These are phyloP conservation scores for Alloteropsis semialata DNA, from an alignment of 176 grass and related monocot genomes.

Conservation along the genomic window DNA sequence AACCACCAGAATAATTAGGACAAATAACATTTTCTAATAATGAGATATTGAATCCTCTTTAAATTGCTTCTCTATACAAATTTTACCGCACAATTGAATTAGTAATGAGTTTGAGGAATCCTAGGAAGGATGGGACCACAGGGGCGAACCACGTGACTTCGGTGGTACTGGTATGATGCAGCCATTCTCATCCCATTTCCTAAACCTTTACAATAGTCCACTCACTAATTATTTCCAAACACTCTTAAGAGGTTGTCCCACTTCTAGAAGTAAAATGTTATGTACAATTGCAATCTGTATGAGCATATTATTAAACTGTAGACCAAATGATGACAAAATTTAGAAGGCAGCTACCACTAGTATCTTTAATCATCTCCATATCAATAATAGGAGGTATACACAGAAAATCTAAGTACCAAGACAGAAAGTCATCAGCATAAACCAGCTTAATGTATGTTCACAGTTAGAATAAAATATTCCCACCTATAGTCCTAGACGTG, in stretches of 20 bases:
- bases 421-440: not conserved
- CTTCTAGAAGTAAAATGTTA: not conserved
- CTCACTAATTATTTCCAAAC: not conserved
- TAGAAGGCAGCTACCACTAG: not conserved
- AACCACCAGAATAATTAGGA: not conserved
- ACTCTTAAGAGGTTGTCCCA: not conserved
- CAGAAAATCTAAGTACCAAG: slow-evolving; percentile 9
- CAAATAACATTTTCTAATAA: not conserved
- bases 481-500: not conserved
- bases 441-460: not conserved
- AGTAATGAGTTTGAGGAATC: not conserved
- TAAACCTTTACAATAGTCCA: not conserved
- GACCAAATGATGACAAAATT: slow-evolving; percentile 7
- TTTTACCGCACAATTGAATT: not conserved
- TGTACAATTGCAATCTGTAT: not conserved
- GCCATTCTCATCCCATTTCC: not conserved
- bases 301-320: not conserved
- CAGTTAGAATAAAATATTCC: not conserved
- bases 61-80: not conserved
- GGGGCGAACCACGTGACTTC: not conserved
- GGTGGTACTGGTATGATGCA: not conserved
- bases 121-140: not conserved
- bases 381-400: not conserved
- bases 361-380: slow-evolving; percentile 1
- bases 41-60: not conserved